Evolutionary conservation across 768 basidiomycete species (phyloP).

Genomic region (Roridomyces roridus): DNA sequence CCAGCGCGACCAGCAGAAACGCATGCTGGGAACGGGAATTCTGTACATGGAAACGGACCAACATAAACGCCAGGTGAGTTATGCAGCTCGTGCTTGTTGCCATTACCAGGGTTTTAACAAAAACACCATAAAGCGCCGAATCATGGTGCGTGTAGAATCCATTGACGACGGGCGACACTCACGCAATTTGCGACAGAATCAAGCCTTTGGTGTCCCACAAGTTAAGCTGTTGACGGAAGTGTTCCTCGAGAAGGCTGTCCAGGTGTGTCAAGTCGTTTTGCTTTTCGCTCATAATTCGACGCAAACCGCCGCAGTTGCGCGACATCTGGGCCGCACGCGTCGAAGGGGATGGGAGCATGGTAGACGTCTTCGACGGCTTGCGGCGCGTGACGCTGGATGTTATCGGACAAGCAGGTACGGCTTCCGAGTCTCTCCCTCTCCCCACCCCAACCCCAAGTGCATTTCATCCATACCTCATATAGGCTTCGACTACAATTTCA

Average conservation of each 20-base stretch:
- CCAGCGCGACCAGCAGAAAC: background rate
- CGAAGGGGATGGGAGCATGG: background rate
- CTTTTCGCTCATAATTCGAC: background rate
- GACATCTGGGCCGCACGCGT: constrained; percentile 2
- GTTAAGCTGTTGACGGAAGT: background rate
- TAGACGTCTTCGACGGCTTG: background rate
- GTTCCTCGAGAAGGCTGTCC: background rate
- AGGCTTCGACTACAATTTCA: constrained; percentile 15
- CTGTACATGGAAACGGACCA: constrained; percentile 41
- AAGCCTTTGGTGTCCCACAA: background rate
- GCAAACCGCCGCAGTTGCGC: background rate
- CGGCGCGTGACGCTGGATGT: no score
- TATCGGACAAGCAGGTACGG: no score
- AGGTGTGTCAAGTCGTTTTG: background rate
- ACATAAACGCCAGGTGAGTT: constrained; percentile 46
- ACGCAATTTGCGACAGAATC: background rate
- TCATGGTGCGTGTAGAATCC: background rate
- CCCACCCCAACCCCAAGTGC: no score
- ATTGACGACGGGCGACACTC: no score
- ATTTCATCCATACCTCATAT: no score
- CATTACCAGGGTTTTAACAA: background rate
- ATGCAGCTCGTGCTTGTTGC: background rate
- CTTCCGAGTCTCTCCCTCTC: no score
- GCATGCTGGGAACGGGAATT: constrained; percentile 33
- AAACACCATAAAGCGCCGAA: background rate